Percentiles rank a stretch among this genome's conserved stretches.
Evolutionary conservation across 345 rosid species (phyloP).

Genomic region (Atalantia buxifolia): DNA sequence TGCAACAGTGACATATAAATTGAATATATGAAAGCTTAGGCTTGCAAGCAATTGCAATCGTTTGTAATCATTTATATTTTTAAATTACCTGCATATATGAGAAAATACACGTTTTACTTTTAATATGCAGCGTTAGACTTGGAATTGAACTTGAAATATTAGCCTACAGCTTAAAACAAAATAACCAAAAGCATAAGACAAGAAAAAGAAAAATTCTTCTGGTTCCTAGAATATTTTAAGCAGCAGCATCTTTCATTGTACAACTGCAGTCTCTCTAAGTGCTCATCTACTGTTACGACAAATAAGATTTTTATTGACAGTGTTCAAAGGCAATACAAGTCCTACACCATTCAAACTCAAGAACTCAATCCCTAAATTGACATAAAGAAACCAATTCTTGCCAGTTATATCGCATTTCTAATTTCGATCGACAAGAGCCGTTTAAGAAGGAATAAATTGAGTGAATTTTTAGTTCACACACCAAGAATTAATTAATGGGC

Average conservation of each 20-base stretch:
- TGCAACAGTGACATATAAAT: too few relatives aligned
- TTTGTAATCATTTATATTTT: too few relatives aligned
- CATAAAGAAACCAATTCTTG: neutral
- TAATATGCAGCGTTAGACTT: too few relatives aligned
- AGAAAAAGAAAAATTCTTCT: neutral
- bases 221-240: neutral
- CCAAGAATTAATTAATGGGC: neutral
- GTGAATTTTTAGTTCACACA: conserved; percentile 5
- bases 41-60: too few relatives aligned
- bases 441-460: conserved; percentile 17
- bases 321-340: neutral
- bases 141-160: too few relatives aligned
- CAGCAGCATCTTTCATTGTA: neutral
- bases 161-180: too few relatives aligned
- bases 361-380: neutral
- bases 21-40: too few relatives aligned
- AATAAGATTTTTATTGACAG: neutral
- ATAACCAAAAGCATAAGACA: too few relatives aligned
- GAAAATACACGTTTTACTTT: too few relatives aligned
- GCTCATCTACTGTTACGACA: neutral
- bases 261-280: neutral
- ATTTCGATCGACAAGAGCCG: neutral
- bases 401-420: neutral
- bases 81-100: too few relatives aligned
- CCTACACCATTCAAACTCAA: neutral